Evolutionary conservation across 257 asterid species (phyloP).

Genomic region (Solanum appendiculatum): DNA sequence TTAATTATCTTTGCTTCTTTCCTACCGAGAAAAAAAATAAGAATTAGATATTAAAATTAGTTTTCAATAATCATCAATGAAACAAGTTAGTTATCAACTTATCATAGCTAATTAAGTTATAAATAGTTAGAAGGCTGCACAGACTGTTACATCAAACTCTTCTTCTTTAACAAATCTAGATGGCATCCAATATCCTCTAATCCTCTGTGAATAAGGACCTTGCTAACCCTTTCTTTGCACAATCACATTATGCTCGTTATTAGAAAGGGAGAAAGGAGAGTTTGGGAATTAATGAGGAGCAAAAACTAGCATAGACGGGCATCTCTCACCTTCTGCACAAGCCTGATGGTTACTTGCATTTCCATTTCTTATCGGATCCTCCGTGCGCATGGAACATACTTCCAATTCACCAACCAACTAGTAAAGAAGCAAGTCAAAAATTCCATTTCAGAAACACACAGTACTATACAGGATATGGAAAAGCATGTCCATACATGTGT

Average conservation of each 20-base stretch:
- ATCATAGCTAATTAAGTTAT: neutral
- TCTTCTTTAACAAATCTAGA: neutral
- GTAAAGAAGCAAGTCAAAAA: constrained; percentile 13
- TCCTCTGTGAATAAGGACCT: neutral
- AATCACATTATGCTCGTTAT: neutral
- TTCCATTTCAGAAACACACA: neutral
- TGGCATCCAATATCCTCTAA: neutral
- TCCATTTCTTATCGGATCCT: constrained; percentile 33
- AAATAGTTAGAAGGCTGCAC: neutral
- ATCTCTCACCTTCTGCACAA: constrained; percentile 30
- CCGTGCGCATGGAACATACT: constrained; percentile 30
- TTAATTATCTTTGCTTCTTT: neutral
- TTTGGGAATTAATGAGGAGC: neutral
- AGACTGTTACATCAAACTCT: neutral
- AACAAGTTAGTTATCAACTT: neutral
- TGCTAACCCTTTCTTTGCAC: neutral
- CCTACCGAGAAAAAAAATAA: neutral
- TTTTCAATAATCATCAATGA: neutral
- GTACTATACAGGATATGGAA: neutral
- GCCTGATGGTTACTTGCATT: constrained; percentile 28
- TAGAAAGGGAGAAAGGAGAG: neutral
- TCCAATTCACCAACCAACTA: constrained; percentile 77
- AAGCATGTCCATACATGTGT: neutral
- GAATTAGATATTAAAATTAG: neutral
- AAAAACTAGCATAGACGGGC: constrained; percentile 10